These are phyloP conservation scores for Aspergillus bridgeri DNA, from an alignment of 495 filamentous ascomycete genomes.

Conservation along the genomic window DNA sequence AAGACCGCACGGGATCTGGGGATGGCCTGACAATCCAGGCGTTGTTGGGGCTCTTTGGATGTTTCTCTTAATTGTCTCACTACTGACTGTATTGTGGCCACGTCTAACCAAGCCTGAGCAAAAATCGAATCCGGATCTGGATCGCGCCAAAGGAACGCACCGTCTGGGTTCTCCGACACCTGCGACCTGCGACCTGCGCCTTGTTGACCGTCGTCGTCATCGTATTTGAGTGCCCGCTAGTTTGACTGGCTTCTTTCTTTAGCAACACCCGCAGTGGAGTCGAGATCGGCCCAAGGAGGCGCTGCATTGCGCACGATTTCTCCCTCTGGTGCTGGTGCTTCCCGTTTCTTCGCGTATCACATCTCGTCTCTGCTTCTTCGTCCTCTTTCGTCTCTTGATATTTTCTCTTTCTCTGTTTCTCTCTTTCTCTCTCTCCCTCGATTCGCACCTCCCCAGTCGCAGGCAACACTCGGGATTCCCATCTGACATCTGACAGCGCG, in stretches of 20 bases:
- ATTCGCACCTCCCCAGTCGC: background rate
- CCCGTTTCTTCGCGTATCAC: background rate
- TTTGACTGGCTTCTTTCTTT: conserved; percentile 17
- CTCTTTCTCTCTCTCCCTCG: too few species aligned
- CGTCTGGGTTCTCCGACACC: background rate
- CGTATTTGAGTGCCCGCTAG: conserved; percentile 4
- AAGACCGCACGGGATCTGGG: background rate
- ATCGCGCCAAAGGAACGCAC: too few species aligned
- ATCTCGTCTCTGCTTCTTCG: background rate
- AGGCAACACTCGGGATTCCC: background rate
- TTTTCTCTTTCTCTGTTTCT: background rate
- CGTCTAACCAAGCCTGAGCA: too few species aligned
- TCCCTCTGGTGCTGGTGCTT: background rate
- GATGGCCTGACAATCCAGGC: background rate
- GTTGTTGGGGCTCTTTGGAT: background rate
- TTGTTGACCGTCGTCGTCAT: conserved; percentile 8
- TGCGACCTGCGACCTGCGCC: background rate
- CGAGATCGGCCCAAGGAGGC: conserved; percentile 14
- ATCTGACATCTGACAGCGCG: background rate
- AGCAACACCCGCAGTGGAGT: conserved; percentile 20
- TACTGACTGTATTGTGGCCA: too few species aligned
- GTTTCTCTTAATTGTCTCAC: background rate
- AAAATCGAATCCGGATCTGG: background rate
- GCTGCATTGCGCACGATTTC: conserved; percentile 2
- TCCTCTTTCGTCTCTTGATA: background rate